These are phyloP conservation scores for Leucocoprinus leucothites DNA, from an alignment of 768 basidiomycete genomes.

Conservation along the genomic window DNA sequence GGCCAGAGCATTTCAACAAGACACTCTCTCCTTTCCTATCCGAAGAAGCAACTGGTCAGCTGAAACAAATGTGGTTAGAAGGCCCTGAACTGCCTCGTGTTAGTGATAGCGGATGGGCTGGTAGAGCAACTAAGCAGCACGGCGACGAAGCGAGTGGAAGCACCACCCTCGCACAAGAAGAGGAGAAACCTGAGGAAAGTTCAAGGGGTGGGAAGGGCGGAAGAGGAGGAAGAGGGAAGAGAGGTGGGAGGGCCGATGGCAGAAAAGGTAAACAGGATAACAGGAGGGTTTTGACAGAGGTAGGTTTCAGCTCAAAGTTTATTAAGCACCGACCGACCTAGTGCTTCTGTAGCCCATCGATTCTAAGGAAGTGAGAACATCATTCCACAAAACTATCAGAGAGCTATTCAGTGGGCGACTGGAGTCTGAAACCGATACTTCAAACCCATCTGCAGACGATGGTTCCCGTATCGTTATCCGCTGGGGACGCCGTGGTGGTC, in stretches of 20 bases:
- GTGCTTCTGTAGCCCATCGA: constrained; percentile 63
- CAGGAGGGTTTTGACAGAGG: constrained; percentile 79
- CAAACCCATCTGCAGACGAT: constrained; percentile 46
- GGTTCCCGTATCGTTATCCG: constrained; percentile 79
- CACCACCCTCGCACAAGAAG: constrained; percentile 7
- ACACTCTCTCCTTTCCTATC: constrained; percentile 64
- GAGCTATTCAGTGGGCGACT: constrained; percentile 81
- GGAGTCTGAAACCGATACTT: constrained; percentile 74
- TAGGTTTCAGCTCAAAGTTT: constrained; percentile 37
- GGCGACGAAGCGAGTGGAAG: constrained; percentile 17
- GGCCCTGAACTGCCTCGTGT: constrained; percentile 75
- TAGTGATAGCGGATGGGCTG: constrained; percentile 75
- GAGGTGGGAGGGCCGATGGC: constrained; percentile 36
- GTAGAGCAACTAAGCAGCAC: constrained; percentile 35
- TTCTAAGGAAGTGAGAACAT: constrained; percentile 77
- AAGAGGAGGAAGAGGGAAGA: constrained; percentile 26
- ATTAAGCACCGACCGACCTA: constrained; percentile 2
- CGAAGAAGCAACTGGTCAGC: constrained; percentile 48
- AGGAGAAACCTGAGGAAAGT: constrained; percentile 6
- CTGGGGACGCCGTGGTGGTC: constrained; percentile 60
- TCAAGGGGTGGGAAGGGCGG: neutral
- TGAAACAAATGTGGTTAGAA: constrained; percentile 77
- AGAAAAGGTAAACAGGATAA: constrained; percentile 51
- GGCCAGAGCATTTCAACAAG: constrained; percentile 60
- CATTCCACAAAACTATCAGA: constrained; percentile 78